Evolutionary conservation across 2,329 filamentous ascomycete genomes (phyloP).

Genomic region (Nakataea oryzae): DNA sequence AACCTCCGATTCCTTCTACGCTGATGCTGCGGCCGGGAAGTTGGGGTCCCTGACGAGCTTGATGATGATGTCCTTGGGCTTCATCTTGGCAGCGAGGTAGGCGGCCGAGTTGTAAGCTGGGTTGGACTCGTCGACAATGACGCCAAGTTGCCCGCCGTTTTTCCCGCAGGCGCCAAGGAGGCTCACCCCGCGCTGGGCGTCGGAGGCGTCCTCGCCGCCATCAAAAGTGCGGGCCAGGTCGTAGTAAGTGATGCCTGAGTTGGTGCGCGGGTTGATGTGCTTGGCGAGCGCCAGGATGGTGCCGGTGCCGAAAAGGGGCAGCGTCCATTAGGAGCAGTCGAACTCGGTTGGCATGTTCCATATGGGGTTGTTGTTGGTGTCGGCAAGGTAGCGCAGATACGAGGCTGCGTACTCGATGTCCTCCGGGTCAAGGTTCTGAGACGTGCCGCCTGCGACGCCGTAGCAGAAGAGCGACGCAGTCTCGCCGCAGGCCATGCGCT

Average conservation of each 20-base stretch:
- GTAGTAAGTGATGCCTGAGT: neutral
- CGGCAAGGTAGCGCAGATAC: neutral
- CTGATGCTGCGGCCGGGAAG: neutral
- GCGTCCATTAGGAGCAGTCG: neutral
- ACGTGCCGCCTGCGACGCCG: neutral
- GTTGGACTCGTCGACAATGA: neutral
- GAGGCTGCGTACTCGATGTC: neutral
- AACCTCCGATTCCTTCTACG: too few species aligned
- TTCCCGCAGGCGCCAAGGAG: neutral
- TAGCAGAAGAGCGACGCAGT: neutral
- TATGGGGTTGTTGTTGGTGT: neutral
- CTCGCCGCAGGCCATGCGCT: neutral
- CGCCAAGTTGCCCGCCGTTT: neutral
- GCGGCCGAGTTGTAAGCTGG: neutral
- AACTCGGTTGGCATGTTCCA: neutral
- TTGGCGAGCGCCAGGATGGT: neutral
- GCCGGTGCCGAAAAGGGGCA: neutral
- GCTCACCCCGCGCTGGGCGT: neutral
- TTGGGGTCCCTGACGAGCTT: neutral
- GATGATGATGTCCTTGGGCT: neutral
- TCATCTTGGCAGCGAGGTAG: neutral
- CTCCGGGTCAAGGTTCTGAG: neutral
- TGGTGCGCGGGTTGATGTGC: neutral
- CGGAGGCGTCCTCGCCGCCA: neutral
- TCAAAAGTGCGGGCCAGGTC: neutral